Base-by-base conservation (phyloP, 2,329 filamentous ascomycete species). In the Apiospora phragmitis region DNA sequence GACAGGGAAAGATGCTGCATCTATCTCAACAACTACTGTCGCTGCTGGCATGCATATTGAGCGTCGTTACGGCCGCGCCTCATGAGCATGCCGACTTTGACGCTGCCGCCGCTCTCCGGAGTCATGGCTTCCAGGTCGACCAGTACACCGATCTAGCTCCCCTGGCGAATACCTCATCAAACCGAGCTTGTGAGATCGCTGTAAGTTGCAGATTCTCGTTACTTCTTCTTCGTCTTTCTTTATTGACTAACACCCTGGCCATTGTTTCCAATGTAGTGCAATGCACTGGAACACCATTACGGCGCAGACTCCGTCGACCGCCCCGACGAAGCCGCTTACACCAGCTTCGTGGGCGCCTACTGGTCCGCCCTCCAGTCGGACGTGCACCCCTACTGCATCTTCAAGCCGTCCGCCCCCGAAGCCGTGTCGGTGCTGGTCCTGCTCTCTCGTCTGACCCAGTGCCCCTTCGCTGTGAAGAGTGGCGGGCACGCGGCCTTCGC, bases 381-480 rank as follows among this genome's bases (percentile, higher is more conserved):
- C 8, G 65, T 67, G 38, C 38, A 45, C 14, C 65, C 65, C 0
- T 45, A 43, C 14, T 67, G 65, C 65, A 29, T 67, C 12, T 67
- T 67, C 42, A 67, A 45, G 65, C 65, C 65, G 6, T 43, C 65
- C 7, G 2, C 38, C 4, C 65, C 65, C 3, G 41, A 29, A 24
- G 65, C 14, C 14, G 41, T 67, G 12, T 67, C 65, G 38, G 65
- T 67, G 24, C n/a, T 67, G n/a, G 38, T 67, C 1, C 65, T 67
- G n/a, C 65, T 67, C 1, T 67, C 65, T 5, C 65, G 65, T 1
- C 21, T 67, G 5, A n/a, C 65, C 38, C 65, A 76, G 18, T 81
- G 80, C 65, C 74, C 76, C 5, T 84, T 84, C 71, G 83, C 80
- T n/a, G 78, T 85, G 45, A 78, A 81, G 2, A 76, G 76, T n/a